Conservation (phyloP, 192 early-diverging fungal genomes). For the Rhizophagus prolifer region DNA sequence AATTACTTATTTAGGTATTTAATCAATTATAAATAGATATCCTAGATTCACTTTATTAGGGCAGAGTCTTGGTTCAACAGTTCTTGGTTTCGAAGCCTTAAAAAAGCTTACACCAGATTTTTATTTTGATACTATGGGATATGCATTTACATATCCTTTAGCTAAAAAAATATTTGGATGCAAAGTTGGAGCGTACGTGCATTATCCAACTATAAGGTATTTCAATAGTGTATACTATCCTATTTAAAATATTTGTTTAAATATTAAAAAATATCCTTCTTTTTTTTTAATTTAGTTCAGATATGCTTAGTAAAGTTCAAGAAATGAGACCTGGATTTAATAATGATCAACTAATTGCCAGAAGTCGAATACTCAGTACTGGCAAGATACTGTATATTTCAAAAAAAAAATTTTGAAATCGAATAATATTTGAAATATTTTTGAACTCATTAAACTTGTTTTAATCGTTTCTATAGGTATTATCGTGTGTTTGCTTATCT, state of each 20-base stretch:
- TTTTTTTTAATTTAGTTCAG: slow-evolving; percentile 54
- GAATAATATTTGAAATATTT: not conserved
- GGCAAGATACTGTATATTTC: slow-evolving; percentile 58
- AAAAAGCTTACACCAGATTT: slow-evolving; percentile 69
- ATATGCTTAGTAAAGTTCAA: slow-evolving; percentile 80
- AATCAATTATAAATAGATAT: slow-evolving; percentile 50
- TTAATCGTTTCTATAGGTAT: slow-evolving; percentile 52
- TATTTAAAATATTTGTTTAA: not conserved
- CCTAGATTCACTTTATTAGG: slow-evolving; percentile 78
- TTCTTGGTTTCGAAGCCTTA: slow-evolving; percentile 77
- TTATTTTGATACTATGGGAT: slow-evolving; percentile 93
- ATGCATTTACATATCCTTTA: slow-evolving; percentile 90
- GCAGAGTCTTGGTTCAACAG: slow-evolving; percentile 82
- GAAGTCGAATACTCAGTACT: slow-evolving; percentile 53
- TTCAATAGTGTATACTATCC: slow-evolving; percentile 37
- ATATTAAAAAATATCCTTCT: not conserved
- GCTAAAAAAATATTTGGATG: slow-evolving; percentile 57
- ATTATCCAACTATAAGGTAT: slow-evolving; percentile 94
- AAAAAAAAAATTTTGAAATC: not conserved
- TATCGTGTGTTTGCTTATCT: slow-evolving; percentile 75
- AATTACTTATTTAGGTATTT: not conserved
- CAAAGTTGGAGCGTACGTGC: slow-evolving; percentile 82
- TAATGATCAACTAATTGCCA: slow-evolving; percentile 59
- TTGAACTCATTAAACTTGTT: not conserved
- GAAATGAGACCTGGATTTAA: slow-evolving; percentile 62